Evolutionary conservation across 2,329 filamentous ascomycete species (phyloP).

Genomic region (Graphilbum fragrans): DNA sequence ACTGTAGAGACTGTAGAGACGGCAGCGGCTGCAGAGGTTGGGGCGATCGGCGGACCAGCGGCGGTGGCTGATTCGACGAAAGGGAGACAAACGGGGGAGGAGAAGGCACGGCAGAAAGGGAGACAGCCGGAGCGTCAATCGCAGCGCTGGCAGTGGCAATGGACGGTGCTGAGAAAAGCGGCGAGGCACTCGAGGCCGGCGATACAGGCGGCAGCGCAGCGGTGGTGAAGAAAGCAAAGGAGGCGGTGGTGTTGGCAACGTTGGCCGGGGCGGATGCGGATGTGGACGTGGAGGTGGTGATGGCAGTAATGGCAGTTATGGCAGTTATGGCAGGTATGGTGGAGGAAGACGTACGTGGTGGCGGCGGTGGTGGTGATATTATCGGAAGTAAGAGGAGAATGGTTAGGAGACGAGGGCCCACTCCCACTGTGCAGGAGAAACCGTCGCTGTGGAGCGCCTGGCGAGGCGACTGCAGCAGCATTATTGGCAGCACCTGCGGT

Average conservation of each 20-base stretch:
- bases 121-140: not conserved
- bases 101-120: not conserved
- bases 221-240: not conserved
- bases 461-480: not conserved
- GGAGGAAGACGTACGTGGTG: not conserved
- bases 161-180: not conserved
- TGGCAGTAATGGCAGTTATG: not conserved
- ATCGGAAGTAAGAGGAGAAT: not conserved
- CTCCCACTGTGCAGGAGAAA: constrained; percentile 3
- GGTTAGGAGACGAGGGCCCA: constrained; percentile 1
- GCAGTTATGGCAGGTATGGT: not conserved
- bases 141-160: constrained; percentile 6
- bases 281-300: not conserved
- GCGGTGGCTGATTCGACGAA: not conserved
- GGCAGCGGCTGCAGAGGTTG: too few relatives aligned
- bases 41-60: too few relatives aligned
- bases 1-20: not conserved
- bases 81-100: not conserved
- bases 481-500: not conserved
- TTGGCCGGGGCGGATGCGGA: not conserved
- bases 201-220: too few relatives aligned
- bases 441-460: constrained; percentile 2
- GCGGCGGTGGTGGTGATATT: not conserved
- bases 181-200: too few relatives aligned
- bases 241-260: not conserved